phyloP scores from a whole-genome alignment of 75 land plant species.

The Selaginella moellendorffii region DNA sequence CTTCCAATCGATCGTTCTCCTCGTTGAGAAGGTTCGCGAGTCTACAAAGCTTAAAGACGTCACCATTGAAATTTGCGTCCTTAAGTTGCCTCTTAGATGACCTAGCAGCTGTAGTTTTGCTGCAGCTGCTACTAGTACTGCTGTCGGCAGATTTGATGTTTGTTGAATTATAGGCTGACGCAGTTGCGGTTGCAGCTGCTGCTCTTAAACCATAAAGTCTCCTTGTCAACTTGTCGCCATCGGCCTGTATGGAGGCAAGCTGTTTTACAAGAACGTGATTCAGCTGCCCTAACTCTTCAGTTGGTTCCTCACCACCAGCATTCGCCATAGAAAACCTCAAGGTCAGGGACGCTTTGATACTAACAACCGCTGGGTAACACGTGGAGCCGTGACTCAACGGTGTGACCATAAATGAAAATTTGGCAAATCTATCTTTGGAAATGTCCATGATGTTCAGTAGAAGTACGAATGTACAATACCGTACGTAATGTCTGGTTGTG shows the following conservation, averaged over 20 bases:
- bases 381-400: too few species aligned
- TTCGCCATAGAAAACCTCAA: too few species aligned
- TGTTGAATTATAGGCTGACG: background rate
- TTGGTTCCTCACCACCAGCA: too few species aligned
- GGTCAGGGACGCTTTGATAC: too few species aligned
- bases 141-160: background rate
- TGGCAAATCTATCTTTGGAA: too few species aligned
- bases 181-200: background rate
- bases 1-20: background rate
- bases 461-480: too few species aligned
- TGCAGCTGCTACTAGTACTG: background rate
- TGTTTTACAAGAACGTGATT: background rate
- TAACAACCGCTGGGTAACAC: too few species aligned
- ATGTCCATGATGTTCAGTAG: too few species aligned
- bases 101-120: background rate
- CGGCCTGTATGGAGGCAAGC: background rate
- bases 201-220: background rate
- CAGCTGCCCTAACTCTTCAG: background rate
- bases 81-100: background rate
- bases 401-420: too few species aligned
- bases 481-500: too few species aligned
- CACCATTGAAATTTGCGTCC: background rate
- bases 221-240: background rate
- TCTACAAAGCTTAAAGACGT: background rate
- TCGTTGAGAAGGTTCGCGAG: background rate